Evolutionary conservation across 2,329 filamentous ascomycete genomes (phyloP).

Genomic region (Colletotrichum sp.): DNA sequence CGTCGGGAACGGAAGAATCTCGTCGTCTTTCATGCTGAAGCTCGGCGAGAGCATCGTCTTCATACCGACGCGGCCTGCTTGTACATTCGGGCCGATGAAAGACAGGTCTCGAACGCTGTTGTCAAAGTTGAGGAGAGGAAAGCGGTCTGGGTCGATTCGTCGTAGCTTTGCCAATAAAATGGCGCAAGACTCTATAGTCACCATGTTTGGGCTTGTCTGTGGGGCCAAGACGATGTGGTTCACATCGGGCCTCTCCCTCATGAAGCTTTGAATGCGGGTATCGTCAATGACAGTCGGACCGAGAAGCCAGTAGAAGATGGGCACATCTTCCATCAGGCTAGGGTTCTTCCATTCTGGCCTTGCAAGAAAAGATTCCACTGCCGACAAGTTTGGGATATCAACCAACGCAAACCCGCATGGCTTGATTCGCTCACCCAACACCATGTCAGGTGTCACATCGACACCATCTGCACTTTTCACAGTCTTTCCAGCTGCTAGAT

Average conservation of each 20-base stretch:
- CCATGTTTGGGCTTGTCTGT: slow-evolving; percentile 77
- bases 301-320: slow-evolving; percentile 81
- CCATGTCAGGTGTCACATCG: slow-evolving; percentile 84
- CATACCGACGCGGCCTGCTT: slow-evolving; percentile 49
- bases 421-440: slow-evolving; percentile 69
- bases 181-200: slow-evolving; percentile 72
- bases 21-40: slow-evolving; percentile 48
- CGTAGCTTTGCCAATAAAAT: slow-evolving; percentile 72
- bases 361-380: slow-evolving; percentile 71
- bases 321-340: slow-evolving; percentile 70
- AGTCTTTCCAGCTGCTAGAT: slow-evolving; percentile 66
- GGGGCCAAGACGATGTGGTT: slow-evolving; percentile 80
- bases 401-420: slow-evolving; percentile 81
- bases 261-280: slow-evolving; percentile 70
- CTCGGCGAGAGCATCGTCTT: slow-evolving; percentile 53
- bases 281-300: slow-evolving; percentile 71
- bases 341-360: slow-evolving; percentile 74
- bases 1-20: slow-evolving; percentile 47
- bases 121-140: slow-evolving; percentile 71
- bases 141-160: slow-evolving; percentile 75
- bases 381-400: slow-evolving; percentile 75
- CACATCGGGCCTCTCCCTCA: slow-evolving; percentile 62
- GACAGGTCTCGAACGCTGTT: slow-evolving; percentile 45
- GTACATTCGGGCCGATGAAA: slow-evolving; percentile 29
- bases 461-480: slow-evolving; percentile 69